Percentiles rank a stretch among this genome's conserved stretches.
phyloP scores from a whole-genome alignment of 352 stramenopile species.

The Globisporangium parvum region DNA sequence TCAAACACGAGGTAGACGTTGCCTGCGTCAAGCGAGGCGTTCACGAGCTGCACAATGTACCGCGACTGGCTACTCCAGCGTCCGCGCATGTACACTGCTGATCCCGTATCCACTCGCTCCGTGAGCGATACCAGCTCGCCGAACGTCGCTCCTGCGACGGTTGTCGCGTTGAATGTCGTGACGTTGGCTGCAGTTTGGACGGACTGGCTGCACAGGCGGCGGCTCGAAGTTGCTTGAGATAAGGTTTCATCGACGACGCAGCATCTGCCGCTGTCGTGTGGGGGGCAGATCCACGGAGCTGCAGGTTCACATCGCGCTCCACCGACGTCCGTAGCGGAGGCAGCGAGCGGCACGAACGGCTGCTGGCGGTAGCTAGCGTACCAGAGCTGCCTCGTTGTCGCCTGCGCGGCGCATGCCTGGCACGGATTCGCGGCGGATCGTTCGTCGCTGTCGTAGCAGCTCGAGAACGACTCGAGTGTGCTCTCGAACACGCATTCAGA shows the following conservation, averaged over 20 bases:
- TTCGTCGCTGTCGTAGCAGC: constrained; percentile 7
- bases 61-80: constrained; percentile 3
- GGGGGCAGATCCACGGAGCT: constrained; percentile 14
- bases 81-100: constrained; percentile 14
- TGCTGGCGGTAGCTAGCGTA: constrained; percentile 9
- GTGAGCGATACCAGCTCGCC: constrained; percentile 4
- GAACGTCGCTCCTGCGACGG: neutral
- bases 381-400: constrained; percentile 3
- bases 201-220: constrained; percentile 7
- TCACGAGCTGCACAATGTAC: constrained; percentile 4
- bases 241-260: constrained; percentile 11
- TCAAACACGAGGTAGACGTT: constrained; percentile 6
- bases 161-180: neutral
- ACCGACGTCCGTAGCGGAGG: neutral
- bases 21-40: neutral
- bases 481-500: constrained; percentile 8
- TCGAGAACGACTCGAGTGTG: neutral
- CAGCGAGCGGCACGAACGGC: neutral
- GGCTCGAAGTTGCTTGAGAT: constrained; percentile 1
- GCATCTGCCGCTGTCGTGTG: constrained; percentile 9
- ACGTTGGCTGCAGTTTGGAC: neutral
- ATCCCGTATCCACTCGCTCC: constrained; percentile 1
- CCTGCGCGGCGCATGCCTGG: neutral
- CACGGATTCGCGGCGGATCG: neutral
- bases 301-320: constrained; percentile 12